These are phyloP conservation scores for Phytophthora citrophthora DNA, from an alignment of 352 stramenopile species.

Conservation along the genomic window DNA sequence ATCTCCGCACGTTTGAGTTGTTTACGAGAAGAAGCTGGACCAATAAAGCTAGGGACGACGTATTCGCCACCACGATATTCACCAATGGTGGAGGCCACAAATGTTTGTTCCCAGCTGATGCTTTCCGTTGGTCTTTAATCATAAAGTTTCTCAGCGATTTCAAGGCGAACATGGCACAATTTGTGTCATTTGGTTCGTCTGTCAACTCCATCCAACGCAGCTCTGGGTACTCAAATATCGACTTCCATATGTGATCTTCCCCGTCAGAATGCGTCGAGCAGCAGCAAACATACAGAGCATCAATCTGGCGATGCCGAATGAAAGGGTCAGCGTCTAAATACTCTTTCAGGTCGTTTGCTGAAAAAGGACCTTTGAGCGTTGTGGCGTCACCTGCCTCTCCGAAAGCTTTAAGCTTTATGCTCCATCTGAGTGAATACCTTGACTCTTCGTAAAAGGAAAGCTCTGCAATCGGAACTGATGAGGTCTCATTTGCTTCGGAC, in stretches of 20 bases:
- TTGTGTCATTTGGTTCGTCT: slow-evolving; percentile 61
- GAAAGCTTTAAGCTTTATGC: slow-evolving; percentile 44
- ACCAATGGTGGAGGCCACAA: slow-evolving; percentile 64
- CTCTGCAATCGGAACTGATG: slow-evolving; percentile 70
- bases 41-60: slow-evolving; percentile 53
- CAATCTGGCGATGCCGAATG: slow-evolving; percentile 39
- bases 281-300: slow-evolving; percentile 65
- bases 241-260: slow-evolving; percentile 60
- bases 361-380: slow-evolving; percentile 52
- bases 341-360: slow-evolving; percentile 62
- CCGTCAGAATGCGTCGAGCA: slow-evolving; percentile 53
- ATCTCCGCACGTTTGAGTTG: slow-evolving; percentile 47
- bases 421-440: slow-evolving; percentile 73
- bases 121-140: slow-evolving; percentile 49
- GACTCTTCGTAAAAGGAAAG: slow-evolving; percentile 67
- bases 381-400: slow-evolving; percentile 23
- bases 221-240: slow-evolving; percentile 68
- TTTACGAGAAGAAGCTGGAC: slow-evolving; percentile 76
- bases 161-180: slow-evolving; percentile 54
- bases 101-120: slow-evolving; percentile 27
- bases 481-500: slow-evolving; percentile 49
- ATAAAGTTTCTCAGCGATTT: slow-evolving; percentile 72
- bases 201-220: slow-evolving; percentile 85
- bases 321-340: slow-evolving; percentile 53
- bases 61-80: slow-evolving; percentile 61